Base-by-base conservation (phyloP, 202 grass and related monocot species). In the Carex arenaria region DNA sequence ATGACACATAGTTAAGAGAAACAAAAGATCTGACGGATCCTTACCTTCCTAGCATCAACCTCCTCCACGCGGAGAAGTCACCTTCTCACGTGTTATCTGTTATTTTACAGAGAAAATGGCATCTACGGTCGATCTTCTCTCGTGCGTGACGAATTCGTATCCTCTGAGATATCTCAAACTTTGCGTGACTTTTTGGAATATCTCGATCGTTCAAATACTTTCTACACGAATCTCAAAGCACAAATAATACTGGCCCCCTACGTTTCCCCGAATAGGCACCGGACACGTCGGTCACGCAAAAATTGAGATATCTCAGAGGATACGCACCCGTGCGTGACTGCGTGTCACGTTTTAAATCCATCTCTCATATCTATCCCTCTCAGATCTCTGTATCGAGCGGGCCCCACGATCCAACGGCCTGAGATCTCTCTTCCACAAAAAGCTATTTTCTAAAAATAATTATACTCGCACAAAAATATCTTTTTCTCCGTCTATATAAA, bases 41-140 rank as follows among this genome's bases (percentile, higher is more conserved):
- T 72, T 72, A 47, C 1, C 68, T 72, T 75, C 72, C 72, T 54
- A 1, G 72, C 72, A 75, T 31, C 51, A 36, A 78, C 73, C 28
- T 76, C 72, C 26, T 45, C 22, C 72, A 42, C 51, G 73, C 28
- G 15, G 8, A 30, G 5, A 36, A 57, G 23, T 74, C 47, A 31
- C 45, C 2, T 6, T 7, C 49, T 75, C 71, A 56, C 20, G 51
- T 55, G 23, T 74, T 30, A 12, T 30, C 70, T 74, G 9, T 15
- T 40, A 12, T 70, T 78, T 78, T 38, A 36, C 53, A 38, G 38
- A 78, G 53, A 78, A 78, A 78, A 59, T n/a, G 7, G 18, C 56
- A 38, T 78, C 52, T 72, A 51, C 30, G 15, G 28, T 10, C 0
- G 3, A 11, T 55, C 36, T 19, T 36, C 52, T 56, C 52, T 77